Evolutionary conservation across 2,329 filamentous ascomycete species (phyloP), one percentile per base, ranked within the genome.

Genomic region (Calcarisporium arbuscula): DNA sequence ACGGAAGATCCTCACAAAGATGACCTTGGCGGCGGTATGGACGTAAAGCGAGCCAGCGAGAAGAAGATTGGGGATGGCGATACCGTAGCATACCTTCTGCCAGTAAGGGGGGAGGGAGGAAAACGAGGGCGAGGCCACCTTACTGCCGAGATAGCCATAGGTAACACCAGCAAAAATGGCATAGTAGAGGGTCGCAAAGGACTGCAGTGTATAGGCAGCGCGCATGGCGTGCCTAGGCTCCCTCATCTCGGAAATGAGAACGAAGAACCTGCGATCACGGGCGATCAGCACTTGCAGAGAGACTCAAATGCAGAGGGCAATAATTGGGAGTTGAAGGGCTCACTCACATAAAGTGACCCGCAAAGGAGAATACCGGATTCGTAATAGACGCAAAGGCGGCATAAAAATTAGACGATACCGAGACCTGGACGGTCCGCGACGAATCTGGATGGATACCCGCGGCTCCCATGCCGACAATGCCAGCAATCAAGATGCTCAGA

Each of bases 161-260:
- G 62, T 61, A 5, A 76, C 64, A 3, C 63, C 54, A 6, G 69
- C 65, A 41, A 74, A 70, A 31, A 70, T 52, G 23, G 65, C 58
- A 49, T 75, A 75, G 41, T 69, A 67, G 15, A 56, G 53, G 5
- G 68, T 73, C 3, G 68, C 65, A 41, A 69, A 64, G 28, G 58
- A 54, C 46, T 74, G 68, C 17, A 74, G 57, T 4, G 59, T 55
- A 52, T 64, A 71, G 0, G 68, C 68, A 0, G 71, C 64, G 36
- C 70, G 68, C 61, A 71, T 70, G 3, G 66, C 65, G 33, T 72
- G 66, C 34, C 61, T 56, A 5, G 70, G 70, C 26, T 57, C 53
- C 40, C 61, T 62, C 68, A 74, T 72, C 45, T 74, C 70, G 0
- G 66, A 70, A 25, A 72, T 67, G 21, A 72, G 56, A 30, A 69